Conservation (phyloP, 75 land plant genomes). For the Adiantum capillusveneris region DNA sequence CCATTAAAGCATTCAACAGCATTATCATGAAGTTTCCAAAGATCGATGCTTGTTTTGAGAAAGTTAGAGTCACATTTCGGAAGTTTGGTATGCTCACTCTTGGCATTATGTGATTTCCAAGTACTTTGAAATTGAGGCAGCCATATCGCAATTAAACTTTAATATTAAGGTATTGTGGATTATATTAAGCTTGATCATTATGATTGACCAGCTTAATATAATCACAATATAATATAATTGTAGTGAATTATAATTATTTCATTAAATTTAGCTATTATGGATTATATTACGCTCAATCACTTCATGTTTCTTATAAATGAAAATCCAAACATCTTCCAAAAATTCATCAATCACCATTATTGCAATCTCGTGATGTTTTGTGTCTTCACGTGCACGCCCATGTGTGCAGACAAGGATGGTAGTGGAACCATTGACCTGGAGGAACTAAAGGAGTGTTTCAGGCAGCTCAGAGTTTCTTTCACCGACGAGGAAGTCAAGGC, state of each 20-base stretch:
- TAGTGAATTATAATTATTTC: no score
- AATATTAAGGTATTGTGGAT: background rate
- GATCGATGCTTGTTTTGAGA: constrained; percentile 85
- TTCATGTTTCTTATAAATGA: no score
- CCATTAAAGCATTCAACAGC: constrained; percentile 72
- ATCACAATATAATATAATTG: no score
- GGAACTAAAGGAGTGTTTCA: constrained; percentile 53
- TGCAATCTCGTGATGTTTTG: no score
- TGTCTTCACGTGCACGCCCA: no score
- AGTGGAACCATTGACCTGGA: constrained; percentile 58
- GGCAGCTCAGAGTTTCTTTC: constrained; percentile 42
- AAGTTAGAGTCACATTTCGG: constrained; percentile 61
- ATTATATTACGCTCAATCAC: no score
- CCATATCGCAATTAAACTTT: background rate
- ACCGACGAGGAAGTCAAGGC: constrained; percentile 47
- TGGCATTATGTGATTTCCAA: background rate
- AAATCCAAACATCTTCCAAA: no score
- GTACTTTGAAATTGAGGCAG: background rate
- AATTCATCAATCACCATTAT: no score
- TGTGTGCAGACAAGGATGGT: constrained; percentile 49
- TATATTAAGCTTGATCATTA: no score
- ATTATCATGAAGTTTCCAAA: constrained; percentile 90
- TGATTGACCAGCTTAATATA: no score
- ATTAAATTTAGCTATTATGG: no score
- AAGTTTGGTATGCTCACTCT: constrained; percentile 51